These are phyloP conservation scores for Pichia ethanolica DNA, from an alignment of 805 yeast species.

Conservation along the genomic window DNA sequence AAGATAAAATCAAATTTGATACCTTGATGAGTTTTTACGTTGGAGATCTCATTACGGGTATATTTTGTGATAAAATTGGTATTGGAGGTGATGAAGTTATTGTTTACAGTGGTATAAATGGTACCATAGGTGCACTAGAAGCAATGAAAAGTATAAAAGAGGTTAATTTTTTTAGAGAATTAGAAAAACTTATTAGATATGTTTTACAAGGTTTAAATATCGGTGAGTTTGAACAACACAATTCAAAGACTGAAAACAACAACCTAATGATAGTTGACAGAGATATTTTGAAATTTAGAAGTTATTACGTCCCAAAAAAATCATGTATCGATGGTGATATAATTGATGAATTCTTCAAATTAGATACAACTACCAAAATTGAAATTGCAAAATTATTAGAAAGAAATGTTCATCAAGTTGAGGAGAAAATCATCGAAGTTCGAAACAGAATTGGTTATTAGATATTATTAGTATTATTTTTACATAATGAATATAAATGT, in stretches of 20 bases:
- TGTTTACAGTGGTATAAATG: slow-evolving; percentile 71
- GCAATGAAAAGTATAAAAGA: slow-evolving; percentile 64
- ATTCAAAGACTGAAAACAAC: slow-evolving; percentile 31
- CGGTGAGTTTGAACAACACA: slow-evolving; percentile 18
- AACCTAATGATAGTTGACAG: slow-evolving; percentile 43
- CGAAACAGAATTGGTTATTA: slow-evolving; percentile 33
- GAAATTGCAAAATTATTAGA: slow-evolving; percentile 37
- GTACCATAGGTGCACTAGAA: slow-evolving; percentile 65
- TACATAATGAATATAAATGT: neutral
- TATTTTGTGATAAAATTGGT: slow-evolving; percentile 46
- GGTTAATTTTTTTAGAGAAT: slow-evolving; percentile 44
- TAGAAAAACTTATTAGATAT: slow-evolving; percentile 43
- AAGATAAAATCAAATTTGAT: slow-evolving; percentile 31
- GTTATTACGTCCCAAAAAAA: slow-evolving; percentile 76
- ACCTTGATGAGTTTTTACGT: slow-evolving; percentile 50
- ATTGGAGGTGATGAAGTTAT: slow-evolving; percentile 61
- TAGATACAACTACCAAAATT: slow-evolving; percentile 30
- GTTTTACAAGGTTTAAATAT: slow-evolving; percentile 28
- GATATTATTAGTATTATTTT: neutral
- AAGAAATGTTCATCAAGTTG: slow-evolving; percentile 41
- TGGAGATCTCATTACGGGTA: slow-evolving; percentile 63
- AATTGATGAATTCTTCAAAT: slow-evolving; percentile 47
- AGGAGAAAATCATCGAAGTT: slow-evolving; percentile 44
- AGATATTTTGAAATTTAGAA: slow-evolving; percentile 58
- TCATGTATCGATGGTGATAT: slow-evolving; percentile 84